These are phyloP conservation scores for Inonotus obliquus DNA, from an alignment of 1,284 basidiomycete genomes.

Conservation along the genomic window DNA sequence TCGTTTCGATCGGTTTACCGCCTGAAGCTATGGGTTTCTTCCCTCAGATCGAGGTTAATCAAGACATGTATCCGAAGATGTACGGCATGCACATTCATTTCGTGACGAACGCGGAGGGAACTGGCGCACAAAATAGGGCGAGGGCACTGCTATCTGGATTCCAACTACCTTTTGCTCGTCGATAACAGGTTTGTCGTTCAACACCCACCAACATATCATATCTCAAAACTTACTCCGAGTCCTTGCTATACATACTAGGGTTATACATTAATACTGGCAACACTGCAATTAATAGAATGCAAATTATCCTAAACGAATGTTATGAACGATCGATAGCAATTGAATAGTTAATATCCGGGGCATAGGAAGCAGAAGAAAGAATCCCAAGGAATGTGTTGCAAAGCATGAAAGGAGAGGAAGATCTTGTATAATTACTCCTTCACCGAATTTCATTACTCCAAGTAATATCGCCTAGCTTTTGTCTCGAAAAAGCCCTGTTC, in stretches of 20 bases:
- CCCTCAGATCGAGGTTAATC: constrained; percentile 91
- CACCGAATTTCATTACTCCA: constrained; percentile 33
- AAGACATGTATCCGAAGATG: constrained; percentile 79
- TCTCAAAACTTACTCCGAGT: background rate
- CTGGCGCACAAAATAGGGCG: constrained; percentile 82
- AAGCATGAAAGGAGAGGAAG: background rate
- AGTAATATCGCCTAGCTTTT: constrained; percentile 47
- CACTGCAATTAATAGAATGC: constrained; percentile 7
- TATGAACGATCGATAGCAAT: background rate
- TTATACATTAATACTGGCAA: constrained; percentile 10
- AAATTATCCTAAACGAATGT: background rate
- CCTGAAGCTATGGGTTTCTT: constrained; percentile 86
- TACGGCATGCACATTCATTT: constrained; percentile 92
- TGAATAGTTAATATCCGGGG: background rate
- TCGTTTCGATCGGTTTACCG: constrained; percentile 85
- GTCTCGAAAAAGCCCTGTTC: constrained; percentile 32
- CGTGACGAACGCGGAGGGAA: constrained; percentile 78
- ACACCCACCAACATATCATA: background rate
- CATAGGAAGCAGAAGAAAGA: background rate
- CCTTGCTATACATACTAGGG: constrained; percentile 4
- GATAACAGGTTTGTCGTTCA: constrained; percentile 7
- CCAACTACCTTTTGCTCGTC: constrained; percentile 70
- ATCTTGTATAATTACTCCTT: background rate
- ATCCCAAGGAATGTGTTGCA: constrained; percentile 7
- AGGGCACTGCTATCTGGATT: constrained; percentile 84